Evolutionary conservation across 148 eudicot genomes (phyloP).

Genomic region (Pharnaceum exiguum): DNA sequence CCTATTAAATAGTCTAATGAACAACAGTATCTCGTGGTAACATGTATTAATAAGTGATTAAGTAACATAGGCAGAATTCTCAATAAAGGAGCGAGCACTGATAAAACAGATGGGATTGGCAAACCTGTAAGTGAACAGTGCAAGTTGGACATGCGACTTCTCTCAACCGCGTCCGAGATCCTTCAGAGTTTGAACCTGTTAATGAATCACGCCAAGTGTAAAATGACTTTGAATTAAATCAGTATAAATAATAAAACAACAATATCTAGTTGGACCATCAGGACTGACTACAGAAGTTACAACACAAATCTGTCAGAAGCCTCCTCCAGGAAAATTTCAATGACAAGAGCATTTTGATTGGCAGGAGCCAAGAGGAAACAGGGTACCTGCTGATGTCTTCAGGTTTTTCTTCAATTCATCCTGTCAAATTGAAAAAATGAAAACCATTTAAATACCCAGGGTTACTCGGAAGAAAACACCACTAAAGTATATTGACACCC

Average conservation of each 20-base stretch:
- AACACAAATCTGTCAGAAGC: too few species aligned
- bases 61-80: too few species aligned
- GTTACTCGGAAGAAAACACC: too few species aligned
- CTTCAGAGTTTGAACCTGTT: conserved; percentile 50
- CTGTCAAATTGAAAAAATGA: conserved; percentile 38
- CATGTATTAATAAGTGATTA: neutral
- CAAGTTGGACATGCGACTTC: conserved; percentile 97
- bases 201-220: neutral
- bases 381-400: conserved; percentile 61
- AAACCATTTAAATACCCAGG: too few species aligned
- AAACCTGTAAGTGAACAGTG: conserved; percentile 91
- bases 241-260: neutral
- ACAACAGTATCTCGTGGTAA: too few species aligned
- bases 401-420: conserved; percentile 80
- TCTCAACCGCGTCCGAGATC: conserved; percentile 50
- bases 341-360: neutral
- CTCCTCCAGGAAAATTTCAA: neutral
- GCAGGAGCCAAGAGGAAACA: neutral
- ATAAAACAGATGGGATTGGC: neutral
- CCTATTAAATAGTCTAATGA: too few species aligned
- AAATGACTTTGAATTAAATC: neutral
- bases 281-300: conserved; percentile 2
- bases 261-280: neutral
- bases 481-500: too few species aligned
- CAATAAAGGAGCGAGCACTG: neutral